Conservation (phyloP, 2,329 filamentous ascomycete genomes). For the Esteya vermicola region DNA sequence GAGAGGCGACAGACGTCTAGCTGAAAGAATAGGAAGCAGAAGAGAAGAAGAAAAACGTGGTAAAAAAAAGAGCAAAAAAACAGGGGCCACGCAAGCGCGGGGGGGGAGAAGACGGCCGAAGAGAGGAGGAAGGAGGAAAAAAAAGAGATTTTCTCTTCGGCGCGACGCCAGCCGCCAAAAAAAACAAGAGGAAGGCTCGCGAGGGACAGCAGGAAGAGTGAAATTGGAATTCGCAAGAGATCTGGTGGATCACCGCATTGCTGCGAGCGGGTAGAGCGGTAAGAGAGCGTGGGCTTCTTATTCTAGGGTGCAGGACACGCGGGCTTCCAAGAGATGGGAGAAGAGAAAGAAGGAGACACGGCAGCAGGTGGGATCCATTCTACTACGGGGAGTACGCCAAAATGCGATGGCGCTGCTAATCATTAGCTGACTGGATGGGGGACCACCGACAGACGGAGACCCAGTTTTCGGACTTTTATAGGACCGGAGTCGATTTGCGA, state of each 20-base stretch:
- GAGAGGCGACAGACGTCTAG: neutral
- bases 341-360: neutral
- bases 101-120: neutral
- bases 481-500: neutral
- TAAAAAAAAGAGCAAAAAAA: neutral
- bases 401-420: slow-evolving; percentile 2
- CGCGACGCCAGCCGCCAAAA: neutral
- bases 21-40: slow-evolving; percentile 1
- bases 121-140: neutral
- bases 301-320: neutral
- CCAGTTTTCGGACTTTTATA: slow-evolving; percentile 1
- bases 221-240: neutral
- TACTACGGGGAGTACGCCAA: neutral
- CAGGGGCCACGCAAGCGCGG: no score
- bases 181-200: neutral
- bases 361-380: slow-evolving; percentile 2
- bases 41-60: neutral
- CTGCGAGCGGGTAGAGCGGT: neutral
- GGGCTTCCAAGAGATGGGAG: neutral
- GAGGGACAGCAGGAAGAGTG: neutral
- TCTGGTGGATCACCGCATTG: slow-evolving; percentile 1
- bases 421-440: no score
- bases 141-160: neutral
- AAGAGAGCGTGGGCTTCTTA: neutral
- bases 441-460: neutral